Evolutionary conservation across 2,329 filamentous ascomycete genomes (phyloP).

Genomic region (Penicillium sp.): DNA sequence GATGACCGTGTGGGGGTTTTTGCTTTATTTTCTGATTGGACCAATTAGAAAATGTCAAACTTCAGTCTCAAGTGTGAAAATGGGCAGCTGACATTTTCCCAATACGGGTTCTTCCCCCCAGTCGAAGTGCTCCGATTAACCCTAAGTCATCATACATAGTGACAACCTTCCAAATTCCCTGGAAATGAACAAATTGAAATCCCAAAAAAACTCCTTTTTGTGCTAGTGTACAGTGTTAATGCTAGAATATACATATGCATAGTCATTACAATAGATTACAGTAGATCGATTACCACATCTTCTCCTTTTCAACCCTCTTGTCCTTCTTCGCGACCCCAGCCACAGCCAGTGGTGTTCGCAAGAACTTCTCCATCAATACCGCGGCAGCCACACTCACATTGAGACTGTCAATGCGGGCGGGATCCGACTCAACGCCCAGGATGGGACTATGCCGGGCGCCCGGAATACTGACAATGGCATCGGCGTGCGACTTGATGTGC

Average conservation of each 20-base stretch:
- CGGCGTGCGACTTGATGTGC: slow-evolving; percentile 63
- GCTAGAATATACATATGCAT: slow-evolving; percentile 7
- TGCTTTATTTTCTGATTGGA: neutral
- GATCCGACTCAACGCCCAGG: slow-evolving; percentile 34
- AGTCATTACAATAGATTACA: slow-evolving; percentile 13
- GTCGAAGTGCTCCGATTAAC: neutral
- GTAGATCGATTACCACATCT: slow-evolving; percentile 17
- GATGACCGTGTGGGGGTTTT: too few relatives aligned
- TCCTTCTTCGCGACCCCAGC: slow-evolving; percentile 22
- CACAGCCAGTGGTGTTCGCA: slow-evolving; percentile 35
- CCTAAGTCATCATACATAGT: neutral
- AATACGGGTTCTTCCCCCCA: neutral
- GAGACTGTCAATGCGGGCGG: slow-evolving; percentile 73
- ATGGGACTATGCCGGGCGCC: slow-evolving; percentile 49
- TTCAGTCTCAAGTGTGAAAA: neutral
- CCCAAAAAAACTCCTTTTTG: neutral
- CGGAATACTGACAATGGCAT: slow-evolving; percentile 64
- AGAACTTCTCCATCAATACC: slow-evolving; percentile 56
- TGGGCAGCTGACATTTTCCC: neutral
- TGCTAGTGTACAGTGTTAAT: slow-evolving; percentile 15
- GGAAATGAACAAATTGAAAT: neutral
- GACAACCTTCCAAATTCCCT: neutral
- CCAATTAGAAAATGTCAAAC: neutral
- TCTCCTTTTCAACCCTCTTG: slow-evolving; percentile 3
- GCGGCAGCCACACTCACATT: slow-evolving; percentile 90